Base-by-base conservation (phyloP, 78 protist genomes). In the Polysphondylium violaceum region DNA sequence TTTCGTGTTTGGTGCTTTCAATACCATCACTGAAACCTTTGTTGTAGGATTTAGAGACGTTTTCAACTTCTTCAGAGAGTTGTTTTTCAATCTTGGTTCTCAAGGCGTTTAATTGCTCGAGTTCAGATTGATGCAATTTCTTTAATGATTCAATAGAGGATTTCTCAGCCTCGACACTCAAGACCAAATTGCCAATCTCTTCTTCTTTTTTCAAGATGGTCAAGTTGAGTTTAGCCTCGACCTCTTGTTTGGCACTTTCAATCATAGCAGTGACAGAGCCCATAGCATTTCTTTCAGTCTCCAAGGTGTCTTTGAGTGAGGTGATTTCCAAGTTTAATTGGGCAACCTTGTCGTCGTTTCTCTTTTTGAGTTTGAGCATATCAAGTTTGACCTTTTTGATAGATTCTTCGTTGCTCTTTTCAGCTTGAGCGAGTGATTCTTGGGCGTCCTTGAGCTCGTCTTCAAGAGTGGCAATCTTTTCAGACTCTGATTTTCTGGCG, bases 391-490 rank as follows among this genome's bases (percentile, higher is more conserved):
- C 50, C 51, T 73, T 69, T 40, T 83, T 83, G n/a, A 58, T 19
- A 5, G 43, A 50, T 8, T 83, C 91, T 27, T 83, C 91, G n/a
- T 67, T 23, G 23, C 71, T 50, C 58, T 83, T 83, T 50, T 83
- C 91, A 4, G 77, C 81, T 69, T 68, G 79, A 23, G 74, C n/a
- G 0, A 69, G 51, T 55, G 33, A 36, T 36, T 83, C 91, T 43
- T 83, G 91, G 16, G 91, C 64, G 31, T 83, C 91, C 38, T 83
- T 83, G 23, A 83, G 65, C 31, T 83, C 91, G 29, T 83, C 91
- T 17, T 83, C 91, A 2, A 83, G 44, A 0, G 91, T 47, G 6
- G 67, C 56, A 11, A 83, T 83, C 25, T 74, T 69, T n/a, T 83
- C 91, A 1, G 31, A 4, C 11, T 83, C 91, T 17, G 50, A 41